Base-by-base conservation (phyloP, 345 rosid genomes). In the Melaleuca alternifolia region DNA sequence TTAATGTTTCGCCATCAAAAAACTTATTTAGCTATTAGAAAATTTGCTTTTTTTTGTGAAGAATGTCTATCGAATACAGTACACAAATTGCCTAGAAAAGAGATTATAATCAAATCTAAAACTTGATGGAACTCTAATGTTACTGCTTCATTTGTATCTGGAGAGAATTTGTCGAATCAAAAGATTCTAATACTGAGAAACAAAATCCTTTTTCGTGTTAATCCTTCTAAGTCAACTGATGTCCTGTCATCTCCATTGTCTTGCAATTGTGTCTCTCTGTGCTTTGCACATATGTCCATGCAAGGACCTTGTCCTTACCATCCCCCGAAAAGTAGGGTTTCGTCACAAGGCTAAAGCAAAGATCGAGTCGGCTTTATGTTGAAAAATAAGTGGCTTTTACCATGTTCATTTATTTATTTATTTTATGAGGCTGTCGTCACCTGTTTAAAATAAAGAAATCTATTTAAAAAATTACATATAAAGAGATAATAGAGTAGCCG, bases 21-120 rank as follows among this genome's bases (percentile, higher is more conserved):
- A 5, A 0, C 6, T 12, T 59, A n/a, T 59, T 59, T n/a, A 2
- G 2, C 33, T 59, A 59, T 59, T 6, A n/a, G 18, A 59, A 59
- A 12, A n/a, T 0, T 11, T 59, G 7, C 16, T 0, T 59, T 59
- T 59, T 12, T 4, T 59, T n/a, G 71, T 15, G 0, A 59, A 59
- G 71, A 33, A n/a, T 59, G 71, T n/a, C 2, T n/a, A n/a, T 59
- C 18, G 71, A 61, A 6, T 12, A n/a, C 18, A 2, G 5, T 59
- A n/a, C 71, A 61, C 7, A 11, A 6, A 61, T n/a, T 61, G 37
- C 18, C 20, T n/a, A 12, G 37, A 61, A 2, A 61, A 62, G 21
- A 62, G 30, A 62, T 1, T 30, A 15, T 30, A 0, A 62, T 62
- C 44, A 62, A 14, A 30, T 1, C 14, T 62, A 62, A 62, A 21